These are phyloP conservation scores for Phytophthora sp. DNA, from an alignment of 352 stramenopile species.

Conservation along the genomic window DNA sequence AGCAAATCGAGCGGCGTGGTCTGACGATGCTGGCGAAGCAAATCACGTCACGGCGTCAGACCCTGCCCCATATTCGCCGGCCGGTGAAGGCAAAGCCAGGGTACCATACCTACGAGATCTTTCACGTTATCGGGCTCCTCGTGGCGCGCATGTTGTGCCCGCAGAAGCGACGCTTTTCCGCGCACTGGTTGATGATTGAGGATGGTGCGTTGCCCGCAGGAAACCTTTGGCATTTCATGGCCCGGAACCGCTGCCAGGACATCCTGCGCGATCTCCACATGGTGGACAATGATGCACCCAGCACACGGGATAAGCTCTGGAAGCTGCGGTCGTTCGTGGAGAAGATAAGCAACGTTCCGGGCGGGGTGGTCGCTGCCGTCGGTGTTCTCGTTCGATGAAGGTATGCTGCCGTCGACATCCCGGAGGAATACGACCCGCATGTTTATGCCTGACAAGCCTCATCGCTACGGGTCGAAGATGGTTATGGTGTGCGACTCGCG, in stretches of 20 bases:
- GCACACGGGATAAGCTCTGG: neutral
- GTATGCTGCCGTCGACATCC: neutral
- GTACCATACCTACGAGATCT: neutral
- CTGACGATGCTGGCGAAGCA: neutral
- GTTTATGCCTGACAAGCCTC: neutral
- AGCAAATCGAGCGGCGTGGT: constrained; percentile 13
- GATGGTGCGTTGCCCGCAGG: neutral
- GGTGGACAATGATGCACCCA: neutral
- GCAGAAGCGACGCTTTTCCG: neutral
- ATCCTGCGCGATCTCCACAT: neutral
- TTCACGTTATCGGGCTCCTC: neutral
- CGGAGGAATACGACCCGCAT: neutral
- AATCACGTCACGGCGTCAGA: neutral
- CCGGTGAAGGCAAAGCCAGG: constrained; percentile 11
- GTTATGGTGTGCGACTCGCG: neutral
- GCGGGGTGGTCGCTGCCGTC: neutral
- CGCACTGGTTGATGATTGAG: neutral
- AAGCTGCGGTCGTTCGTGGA: neutral
- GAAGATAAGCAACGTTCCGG: neutral
- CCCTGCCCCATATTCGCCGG: constrained; percentile 1
- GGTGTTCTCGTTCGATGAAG: neutral
- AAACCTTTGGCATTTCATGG: neutral
- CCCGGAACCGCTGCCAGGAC: neutral
- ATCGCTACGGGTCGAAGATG: neutral
- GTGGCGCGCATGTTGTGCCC: neutral